Evolutionary conservation across 495 filamentous ascomycete species (phyloP).

Genomic region (Penicillium canescens): DNA sequence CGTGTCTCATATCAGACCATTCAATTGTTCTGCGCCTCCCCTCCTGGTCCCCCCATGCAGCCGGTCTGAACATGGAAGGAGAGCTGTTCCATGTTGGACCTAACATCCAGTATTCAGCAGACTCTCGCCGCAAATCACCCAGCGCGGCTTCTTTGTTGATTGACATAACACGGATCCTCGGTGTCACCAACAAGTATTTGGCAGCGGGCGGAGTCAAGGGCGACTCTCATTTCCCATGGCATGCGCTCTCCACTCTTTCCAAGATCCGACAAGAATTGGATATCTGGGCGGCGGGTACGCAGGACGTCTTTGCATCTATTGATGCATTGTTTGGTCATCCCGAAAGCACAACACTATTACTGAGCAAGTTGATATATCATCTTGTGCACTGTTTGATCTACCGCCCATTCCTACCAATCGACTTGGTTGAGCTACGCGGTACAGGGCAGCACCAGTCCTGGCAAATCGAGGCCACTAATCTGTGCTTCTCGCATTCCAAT

Average conservation of each 20-base stretch:
- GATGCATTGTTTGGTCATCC: conserved; percentile 73
- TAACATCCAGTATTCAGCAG: conserved; percentile 66
- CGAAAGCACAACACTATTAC: conserved; percentile 73
- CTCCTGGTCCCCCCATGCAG: conserved; percentile 58
- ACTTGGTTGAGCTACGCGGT: conserved; percentile 73
- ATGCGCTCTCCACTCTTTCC: conserved; percentile 77
- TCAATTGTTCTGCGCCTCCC: conserved; percentile 72
- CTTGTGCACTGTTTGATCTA: conserved; percentile 83
- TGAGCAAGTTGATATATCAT: conserved; percentile 84
- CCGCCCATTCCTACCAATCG: conserved; percentile 80
- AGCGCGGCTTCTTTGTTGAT: conserved; percentile 74
- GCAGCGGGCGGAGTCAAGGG: conserved; percentile 83
- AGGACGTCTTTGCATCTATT: conserved; percentile 74
- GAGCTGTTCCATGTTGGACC: conserved; percentile 75
- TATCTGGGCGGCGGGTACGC: conserved; percentile 78
- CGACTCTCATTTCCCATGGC: conserved; percentile 88
- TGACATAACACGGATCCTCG: conserved; percentile 78
- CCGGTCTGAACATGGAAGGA: conserved; percentile 61
- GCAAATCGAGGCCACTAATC: conserved; percentile 85
- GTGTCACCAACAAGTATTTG: conserved; percentile 80
- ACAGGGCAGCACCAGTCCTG: conserved; percentile 84
- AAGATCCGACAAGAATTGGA: conserved; percentile 85
- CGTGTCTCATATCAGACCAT: conserved; percentile 72
- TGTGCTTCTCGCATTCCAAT: conserved; percentile 85
- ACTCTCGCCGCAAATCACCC: conserved; percentile 64